A percentile compares a stretch with the other conserved stretches of the same genome.
phyloP scores from a whole-genome alignment of 2,329 filamentous ascomycete species.

The Aspergillus pseudoglaucus region DNA sequence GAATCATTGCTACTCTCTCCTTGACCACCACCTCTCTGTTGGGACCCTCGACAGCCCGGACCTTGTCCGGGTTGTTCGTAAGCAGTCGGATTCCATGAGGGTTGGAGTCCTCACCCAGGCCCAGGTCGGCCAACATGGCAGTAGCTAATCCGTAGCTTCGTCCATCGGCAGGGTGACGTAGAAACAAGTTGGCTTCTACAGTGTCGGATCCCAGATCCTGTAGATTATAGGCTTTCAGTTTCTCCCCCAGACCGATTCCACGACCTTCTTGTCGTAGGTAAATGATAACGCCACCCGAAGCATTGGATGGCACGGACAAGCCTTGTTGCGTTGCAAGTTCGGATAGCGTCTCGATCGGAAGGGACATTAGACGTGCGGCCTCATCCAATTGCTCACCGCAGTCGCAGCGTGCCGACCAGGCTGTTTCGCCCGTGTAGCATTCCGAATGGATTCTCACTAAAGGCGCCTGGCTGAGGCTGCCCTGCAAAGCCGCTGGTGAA shows the following conservation, averaged over 20 bases:
- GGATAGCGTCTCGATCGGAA: conserved; percentile 42
- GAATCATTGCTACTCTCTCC: conserved; percentile 92
- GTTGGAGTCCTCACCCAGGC: conserved; percentile 60
- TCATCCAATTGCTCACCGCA: conserved; percentile 97
- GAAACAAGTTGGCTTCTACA: conserved; percentile 85
- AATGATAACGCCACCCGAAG: conserved; percentile 78
- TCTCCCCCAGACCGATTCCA: conserved; percentile 89
- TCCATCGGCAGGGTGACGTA: conserved; percentile 90
- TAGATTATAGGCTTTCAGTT: conserved; percentile 95
- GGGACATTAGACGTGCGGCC: conserved; percentile 84
- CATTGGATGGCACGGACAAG: conserved; percentile 41
- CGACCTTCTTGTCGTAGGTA: conserved; percentile 94
- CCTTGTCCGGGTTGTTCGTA: conserved; percentile 97
- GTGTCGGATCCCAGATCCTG: conserved; percentile 97
- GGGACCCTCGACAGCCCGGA: conserved; percentile 86
- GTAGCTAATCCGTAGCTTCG: conserved; percentile 94
- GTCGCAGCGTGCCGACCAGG: conserved; percentile 95
- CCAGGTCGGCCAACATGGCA: conserved; percentile 83
- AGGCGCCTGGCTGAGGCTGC: conserved; percentile 44
- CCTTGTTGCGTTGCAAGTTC: conserved; percentile 21
- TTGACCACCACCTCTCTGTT: conserved; percentile 79
- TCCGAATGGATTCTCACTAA: conserved; percentile 94
- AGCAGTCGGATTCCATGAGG: conserved; percentile 61
- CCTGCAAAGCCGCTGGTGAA: conserved; percentile 12
- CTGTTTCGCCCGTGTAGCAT: conserved; percentile 97